phyloP scores from a whole-genome alignment of 768 basidiomycete genomes.

The Boletus sp. region DNA sequence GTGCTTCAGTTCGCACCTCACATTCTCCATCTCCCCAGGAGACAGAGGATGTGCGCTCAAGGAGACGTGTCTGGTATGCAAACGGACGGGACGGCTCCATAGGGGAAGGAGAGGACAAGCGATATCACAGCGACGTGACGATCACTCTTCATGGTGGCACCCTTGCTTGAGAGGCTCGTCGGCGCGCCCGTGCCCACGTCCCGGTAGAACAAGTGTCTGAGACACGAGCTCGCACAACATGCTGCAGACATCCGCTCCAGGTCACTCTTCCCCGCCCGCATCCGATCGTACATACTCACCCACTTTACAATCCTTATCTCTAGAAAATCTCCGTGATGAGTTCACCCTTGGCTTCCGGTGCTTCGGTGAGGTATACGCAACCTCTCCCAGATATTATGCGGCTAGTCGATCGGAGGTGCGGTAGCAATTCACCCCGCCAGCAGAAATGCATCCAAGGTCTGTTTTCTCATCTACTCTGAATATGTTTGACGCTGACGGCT shows the following conservation, averaged over 20 bases:
- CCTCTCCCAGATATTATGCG: conserved; percentile 61
- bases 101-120: neutral
- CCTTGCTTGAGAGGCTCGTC: conserved; percentile 35
- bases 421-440: conserved; percentile 87
- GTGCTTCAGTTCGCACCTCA: conserved; percentile 30
- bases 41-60: conserved; percentile 84
- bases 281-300: too few relatives aligned
- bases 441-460: conserved; percentile 66
- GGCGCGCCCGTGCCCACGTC: conserved; percentile 53
- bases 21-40: conserved; percentile 19
- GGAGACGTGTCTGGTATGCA: conserved; percentile 78
- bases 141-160: too few relatives aligned
- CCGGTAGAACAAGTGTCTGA: conserved; percentile 46
- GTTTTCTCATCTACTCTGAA: neutral
- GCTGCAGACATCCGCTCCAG: conserved; percentile 76
- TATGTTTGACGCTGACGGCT: neutral
- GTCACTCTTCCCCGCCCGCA: too few relatives aligned
- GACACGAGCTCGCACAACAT: conserved; percentile 58
- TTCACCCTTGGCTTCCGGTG: neutral
- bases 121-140: conserved; percentile 13
- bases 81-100: conserved; percentile 61
- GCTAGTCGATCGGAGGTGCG: conserved; percentile 90
- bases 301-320: conserved; percentile 54
- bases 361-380: neutral
- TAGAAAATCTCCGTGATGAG: conserved; percentile 66